phyloP scores from a whole-genome alignment of 1,284 basidiomycete species.

The Pascua guehoae region DNA sequence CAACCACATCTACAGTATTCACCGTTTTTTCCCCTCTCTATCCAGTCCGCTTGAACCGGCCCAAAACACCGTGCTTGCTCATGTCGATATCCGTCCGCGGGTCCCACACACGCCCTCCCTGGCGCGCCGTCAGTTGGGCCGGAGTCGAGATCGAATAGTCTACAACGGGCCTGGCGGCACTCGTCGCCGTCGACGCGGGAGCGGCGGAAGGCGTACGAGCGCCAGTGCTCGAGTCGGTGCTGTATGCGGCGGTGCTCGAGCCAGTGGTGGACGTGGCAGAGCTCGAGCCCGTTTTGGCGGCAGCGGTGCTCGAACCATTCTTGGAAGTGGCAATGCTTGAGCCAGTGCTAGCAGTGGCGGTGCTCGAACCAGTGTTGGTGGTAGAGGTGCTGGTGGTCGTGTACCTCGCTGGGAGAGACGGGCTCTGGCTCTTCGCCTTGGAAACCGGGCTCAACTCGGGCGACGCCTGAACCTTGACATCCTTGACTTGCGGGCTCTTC shows the following conservation, averaged over 20 bases:
- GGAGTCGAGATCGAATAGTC: background rate
- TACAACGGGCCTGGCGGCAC: background rate
- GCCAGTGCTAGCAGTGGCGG: too few relatives aligned
- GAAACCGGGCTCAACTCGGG: background rate
- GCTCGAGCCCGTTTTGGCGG: too few relatives aligned
- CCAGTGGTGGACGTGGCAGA: too few relatives aligned
- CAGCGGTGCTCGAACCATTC: too few relatives aligned
- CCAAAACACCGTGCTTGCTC: slow-evolving; percentile 56
- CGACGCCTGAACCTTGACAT: slow-evolving; percentile 36
- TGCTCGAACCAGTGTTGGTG: background rate
- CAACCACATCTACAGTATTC: background rate
- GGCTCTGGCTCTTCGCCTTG: background rate
- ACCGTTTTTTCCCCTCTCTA: background rate
- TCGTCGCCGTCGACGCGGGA: background rate
- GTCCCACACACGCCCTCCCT: slow-evolving; percentile 30
- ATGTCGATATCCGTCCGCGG: slow-evolving; percentile 37
- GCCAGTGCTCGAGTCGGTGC: too few relatives aligned
- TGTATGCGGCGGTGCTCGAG: too few relatives aligned
- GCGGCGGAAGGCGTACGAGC: background rate
- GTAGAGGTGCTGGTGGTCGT: background rate
- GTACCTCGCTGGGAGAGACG: too few relatives aligned
- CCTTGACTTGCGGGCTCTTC: slow-evolving; percentile 14
- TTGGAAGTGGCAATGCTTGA: too few relatives aligned
- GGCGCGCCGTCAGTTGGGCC: background rate
- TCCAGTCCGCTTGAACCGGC: background rate